A percentile compares a stretch with the other conserved stretches of the same genome.
phyloP scores from a whole-genome alignment of 108 stramenopile genomes.

The Parmales sp. region DNA sequence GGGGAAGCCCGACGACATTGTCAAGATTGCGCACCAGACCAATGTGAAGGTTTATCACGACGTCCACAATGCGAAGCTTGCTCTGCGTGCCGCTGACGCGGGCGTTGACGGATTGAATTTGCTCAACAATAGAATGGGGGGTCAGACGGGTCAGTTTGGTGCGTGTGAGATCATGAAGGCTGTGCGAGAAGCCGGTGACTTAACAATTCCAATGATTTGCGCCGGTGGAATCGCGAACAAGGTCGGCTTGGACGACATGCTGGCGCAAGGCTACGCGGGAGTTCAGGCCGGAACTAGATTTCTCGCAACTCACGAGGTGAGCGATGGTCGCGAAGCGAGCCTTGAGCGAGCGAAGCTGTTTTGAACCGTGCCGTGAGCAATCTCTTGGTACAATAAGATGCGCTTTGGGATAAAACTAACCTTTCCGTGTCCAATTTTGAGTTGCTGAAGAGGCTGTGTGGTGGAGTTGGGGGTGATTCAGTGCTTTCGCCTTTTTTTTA shows the following conservation, averaged over 20 bases:
- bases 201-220: not conserved
- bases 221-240: not conserved
- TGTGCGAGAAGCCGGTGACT: not conserved
- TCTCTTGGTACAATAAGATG: no score
- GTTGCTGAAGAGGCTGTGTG: no score
- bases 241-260: not conserved
- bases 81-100: not conserved
- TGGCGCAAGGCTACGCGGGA: not conserved
- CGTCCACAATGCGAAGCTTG: constrained; percentile 2
- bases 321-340: no score
- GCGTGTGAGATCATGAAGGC: not conserved
- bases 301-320: not conserved
- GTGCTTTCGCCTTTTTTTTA: no score
- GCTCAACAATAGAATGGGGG: not conserved
- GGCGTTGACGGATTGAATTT: not conserved
- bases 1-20: not conserved
- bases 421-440: no score
- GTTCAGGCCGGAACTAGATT: not conserved
- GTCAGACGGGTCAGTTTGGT: not conserved
- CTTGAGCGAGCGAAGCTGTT: no score
- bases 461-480: no score
- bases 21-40: not conserved
- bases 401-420: no score
- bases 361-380: no score
- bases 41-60: constrained; percentile 5